These are phyloP conservation scores for Beauveria rudraprayagi DNA, from an alignment of 2,329 filamentous ascomycete genomes.

Conservation along the genomic window DNA sequence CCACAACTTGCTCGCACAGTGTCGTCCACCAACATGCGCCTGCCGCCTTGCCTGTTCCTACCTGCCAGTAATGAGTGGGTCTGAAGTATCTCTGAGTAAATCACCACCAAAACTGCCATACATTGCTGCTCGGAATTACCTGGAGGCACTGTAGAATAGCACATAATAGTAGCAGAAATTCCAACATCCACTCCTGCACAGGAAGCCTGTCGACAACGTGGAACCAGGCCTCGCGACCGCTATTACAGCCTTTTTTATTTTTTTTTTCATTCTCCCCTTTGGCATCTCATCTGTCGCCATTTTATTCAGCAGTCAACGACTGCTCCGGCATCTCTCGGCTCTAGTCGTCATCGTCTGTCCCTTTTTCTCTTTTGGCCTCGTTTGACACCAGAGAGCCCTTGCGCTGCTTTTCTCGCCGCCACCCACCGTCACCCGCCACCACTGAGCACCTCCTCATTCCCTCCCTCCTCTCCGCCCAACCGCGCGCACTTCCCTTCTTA, in stretches of 20 bases:
- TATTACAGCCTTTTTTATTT: neutral
- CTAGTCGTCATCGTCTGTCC: neutral
- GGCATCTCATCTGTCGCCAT: neutral
- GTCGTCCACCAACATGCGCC: neutral
- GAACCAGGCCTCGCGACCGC: neutral
- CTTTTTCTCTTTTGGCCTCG: neutral
- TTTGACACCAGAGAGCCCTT: neutral
- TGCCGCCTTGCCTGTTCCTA: neutral
- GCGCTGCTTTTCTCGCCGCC: neutral
- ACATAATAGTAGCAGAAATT: too few species aligned
- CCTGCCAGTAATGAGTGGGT: neutral
- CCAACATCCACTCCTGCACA: neutral
- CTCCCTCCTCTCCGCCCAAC: constrained; percentile 5
- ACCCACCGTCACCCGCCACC: neutral
- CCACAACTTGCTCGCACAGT: neutral
- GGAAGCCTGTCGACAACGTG: neutral
- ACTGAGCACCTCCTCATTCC: neutral
- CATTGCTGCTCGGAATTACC: too few species aligned
- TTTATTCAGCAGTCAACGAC: neutral
- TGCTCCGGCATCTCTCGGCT: neutral
- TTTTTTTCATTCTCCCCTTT: neutral
- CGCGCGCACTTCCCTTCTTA: neutral
- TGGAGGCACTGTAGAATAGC: too few species aligned
- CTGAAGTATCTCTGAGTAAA: too few species aligned
- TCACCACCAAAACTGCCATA: too few species aligned